Conservation (phyloP, 768 basidiomycete genomes). For the Albatrellus ellisii region DNA sequence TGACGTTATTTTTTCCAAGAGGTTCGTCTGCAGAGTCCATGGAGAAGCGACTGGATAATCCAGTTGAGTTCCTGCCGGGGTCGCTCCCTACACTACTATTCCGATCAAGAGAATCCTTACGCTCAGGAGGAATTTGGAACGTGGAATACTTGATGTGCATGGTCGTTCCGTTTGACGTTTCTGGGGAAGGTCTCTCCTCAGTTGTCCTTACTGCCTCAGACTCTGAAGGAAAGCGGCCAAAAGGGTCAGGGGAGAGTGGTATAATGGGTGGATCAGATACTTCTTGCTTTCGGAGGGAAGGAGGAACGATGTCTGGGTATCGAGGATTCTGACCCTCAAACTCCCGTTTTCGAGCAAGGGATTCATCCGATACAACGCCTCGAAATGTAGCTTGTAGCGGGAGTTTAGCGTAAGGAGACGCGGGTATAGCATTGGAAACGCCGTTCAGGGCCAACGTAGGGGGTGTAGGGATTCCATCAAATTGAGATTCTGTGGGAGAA, state of each 20-base stretch:
- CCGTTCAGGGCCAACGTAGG: constrained; percentile 60
- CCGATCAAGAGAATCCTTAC: not conserved
- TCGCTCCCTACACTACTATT: constrained; percentile 1
- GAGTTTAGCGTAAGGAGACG: constrained; percentile 20
- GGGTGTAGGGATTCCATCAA: constrained; percentile 34
- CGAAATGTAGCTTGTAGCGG: constrained; percentile 23
- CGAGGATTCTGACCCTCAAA: constrained; percentile 36
- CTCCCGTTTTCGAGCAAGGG: constrained; percentile 29
- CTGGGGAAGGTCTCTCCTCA: too few relatives aligned
- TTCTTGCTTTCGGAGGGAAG: constrained; percentile 17
- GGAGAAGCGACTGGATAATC: constrained; percentile 47
- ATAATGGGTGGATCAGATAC: constrained; percentile 45
- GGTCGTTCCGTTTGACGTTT: too few relatives aligned
- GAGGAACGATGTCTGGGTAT: constrained; percentile 29
- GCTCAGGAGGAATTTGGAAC: constrained; percentile 4
- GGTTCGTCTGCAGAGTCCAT: constrained; percentile 46
- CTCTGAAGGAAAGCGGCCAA: constrained; percentile 53
- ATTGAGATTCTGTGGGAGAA: constrained; percentile 1
- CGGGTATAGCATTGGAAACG: constrained; percentile 46
- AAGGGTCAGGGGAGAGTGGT: constrained; percentile 77
- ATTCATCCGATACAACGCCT: constrained; percentile 22
- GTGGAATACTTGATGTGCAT: constrained; percentile 3
- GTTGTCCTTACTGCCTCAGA: constrained; percentile 1
- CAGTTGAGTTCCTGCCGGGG: constrained; percentile 9
- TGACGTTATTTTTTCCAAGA: constrained; percentile 17